phyloP scores from a whole-genome alignment of 257 asterid species.

The Thymus mandschuricus region DNA sequence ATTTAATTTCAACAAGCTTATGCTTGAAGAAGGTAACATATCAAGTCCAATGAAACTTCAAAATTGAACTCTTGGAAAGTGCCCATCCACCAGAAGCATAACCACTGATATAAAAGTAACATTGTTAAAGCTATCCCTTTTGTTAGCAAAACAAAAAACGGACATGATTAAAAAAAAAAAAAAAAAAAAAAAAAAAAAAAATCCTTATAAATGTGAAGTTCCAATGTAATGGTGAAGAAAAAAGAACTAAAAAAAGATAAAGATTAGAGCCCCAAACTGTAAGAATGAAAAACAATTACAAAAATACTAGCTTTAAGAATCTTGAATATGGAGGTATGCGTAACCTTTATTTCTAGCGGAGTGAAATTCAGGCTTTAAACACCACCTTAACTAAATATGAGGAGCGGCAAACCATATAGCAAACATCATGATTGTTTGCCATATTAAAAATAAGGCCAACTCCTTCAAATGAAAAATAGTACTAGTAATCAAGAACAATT shows the following conservation, averaged over 20 bases:
- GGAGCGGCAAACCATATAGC: conserved; percentile 37
- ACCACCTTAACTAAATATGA: conserved; percentile 41
- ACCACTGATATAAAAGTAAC: too few species aligned
- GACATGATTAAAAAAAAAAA: too few species aligned
- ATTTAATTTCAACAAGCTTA: too few species aligned
- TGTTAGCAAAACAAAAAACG: too few species aligned
- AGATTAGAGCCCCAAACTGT: too few species aligned
- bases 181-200: too few species aligned
- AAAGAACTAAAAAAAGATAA: too few species aligned
- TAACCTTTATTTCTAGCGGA: conserved; percentile 39
- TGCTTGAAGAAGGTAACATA: background rate
- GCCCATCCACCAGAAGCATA: too few species aligned
- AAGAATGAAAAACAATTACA: too few species aligned
- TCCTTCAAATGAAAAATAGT: conserved; percentile 13
- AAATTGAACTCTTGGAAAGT: background rate
- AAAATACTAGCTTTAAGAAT: background rate
- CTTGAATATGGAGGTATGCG: conserved; percentile 40
- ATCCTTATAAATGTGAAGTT: too few species aligned
- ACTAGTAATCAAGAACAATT: background rate
- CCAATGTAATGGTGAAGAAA: too few species aligned
- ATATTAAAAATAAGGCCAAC: conserved; percentile 12
- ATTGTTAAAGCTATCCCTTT: too few species aligned
- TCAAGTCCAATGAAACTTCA: background rate
- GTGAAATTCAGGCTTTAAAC: conserved; percentile 48
- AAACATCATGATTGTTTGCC: conserved; percentile 6